These are phyloP conservation scores for Suillus brevipes DNA, from an alignment of 768 basidiomycete genomes.

Conservation along the genomic window DNA sequence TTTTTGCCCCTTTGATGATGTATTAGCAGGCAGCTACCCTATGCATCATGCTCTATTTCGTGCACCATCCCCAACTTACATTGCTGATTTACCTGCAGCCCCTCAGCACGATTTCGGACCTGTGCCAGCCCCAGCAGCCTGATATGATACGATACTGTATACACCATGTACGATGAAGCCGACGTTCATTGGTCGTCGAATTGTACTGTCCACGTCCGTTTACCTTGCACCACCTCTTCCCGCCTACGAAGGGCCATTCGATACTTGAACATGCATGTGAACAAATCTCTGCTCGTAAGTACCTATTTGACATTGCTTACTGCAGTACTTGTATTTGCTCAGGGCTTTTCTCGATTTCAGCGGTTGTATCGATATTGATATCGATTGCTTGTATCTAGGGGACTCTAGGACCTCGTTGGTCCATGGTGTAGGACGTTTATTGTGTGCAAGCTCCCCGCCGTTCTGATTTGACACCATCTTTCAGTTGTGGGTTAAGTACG, in stretches of 20 bases:
- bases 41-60: background rate
- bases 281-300: slow-evolving; percentile 38
- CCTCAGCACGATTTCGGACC: slow-evolving; percentile 15
- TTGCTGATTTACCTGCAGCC: slow-evolving; percentile 11
- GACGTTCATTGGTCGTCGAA: slow-evolving; percentile 32
- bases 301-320: slow-evolving; percentile 17
- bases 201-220: slow-evolving; percentile 24
- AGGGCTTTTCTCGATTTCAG: background rate
- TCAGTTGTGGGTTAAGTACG: background rate
- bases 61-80: slow-evolving; percentile 38
- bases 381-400: background rate
- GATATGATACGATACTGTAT: slow-evolving; percentile 37
- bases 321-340: background rate
- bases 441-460: background rate
- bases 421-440: background rate
- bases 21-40: background rate
- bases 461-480: background rate
- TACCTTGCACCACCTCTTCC: slow-evolving; percentile 5
- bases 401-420: background rate
- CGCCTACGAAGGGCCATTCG: slow-evolving; percentile 19
- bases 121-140: slow-evolving; percentile 12
- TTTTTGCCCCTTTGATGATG: slow-evolving; percentile 33
- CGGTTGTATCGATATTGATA: background rate
- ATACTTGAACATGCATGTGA: slow-evolving; percentile 23
- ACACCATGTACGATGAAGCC: slow-evolving; percentile 55